Evolutionary conservation across 2,329 filamentous ascomycete species (phyloP).

Genomic region (Tolypocladium pustulatum): DNA sequence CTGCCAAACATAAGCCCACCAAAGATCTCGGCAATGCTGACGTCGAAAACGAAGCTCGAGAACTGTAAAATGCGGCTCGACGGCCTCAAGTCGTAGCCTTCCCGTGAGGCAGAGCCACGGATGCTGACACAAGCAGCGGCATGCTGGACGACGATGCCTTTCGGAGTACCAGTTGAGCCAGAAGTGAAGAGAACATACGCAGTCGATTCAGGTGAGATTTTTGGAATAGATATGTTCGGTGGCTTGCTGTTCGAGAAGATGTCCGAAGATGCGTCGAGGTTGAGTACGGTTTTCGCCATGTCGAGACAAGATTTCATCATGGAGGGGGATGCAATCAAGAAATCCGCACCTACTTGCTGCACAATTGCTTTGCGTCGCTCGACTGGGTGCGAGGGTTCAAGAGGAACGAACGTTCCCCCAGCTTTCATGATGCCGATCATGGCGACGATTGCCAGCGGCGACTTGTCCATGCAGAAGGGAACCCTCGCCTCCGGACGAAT

Average conservation of each 20-base stretch:
- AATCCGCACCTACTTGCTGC: not conserved
- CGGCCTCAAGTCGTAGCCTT: constrained; percentile 26
- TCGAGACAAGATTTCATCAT: not conserved
- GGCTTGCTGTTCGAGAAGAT: not conserved
- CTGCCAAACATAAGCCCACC: constrained; percentile 1
- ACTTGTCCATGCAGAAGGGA: constrained; percentile 8
- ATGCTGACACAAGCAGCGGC: constrained; percentile 40
- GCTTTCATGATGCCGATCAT: constrained; percentile 16
- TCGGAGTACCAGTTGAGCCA: constrained; percentile 15
- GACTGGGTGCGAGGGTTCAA: constrained; percentile 14
- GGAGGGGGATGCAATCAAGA: constrained; percentile 4
- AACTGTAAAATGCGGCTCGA: not conserved
- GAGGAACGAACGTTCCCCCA: constrained; percentile 14
- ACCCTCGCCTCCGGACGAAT: not conserved
- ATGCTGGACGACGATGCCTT: constrained; percentile 28
- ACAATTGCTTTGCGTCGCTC: constrained; percentile 5
- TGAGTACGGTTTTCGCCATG: not conserved
- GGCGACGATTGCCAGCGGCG: constrained; percentile 7
- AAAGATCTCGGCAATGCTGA: constrained; percentile 1
- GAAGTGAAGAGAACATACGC: constrained; percentile 18
- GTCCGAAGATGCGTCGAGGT: not conserved
- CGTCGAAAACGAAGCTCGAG: constrained; percentile 1
- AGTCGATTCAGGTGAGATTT: not conserved
- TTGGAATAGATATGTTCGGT: not conserved
- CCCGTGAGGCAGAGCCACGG: constrained; percentile 32